These are phyloP conservation scores for Stachybotrys elegans DNA, from an alignment of 2,329 filamentous ascomycete genomes.

Conservation along the genomic window DNA sequence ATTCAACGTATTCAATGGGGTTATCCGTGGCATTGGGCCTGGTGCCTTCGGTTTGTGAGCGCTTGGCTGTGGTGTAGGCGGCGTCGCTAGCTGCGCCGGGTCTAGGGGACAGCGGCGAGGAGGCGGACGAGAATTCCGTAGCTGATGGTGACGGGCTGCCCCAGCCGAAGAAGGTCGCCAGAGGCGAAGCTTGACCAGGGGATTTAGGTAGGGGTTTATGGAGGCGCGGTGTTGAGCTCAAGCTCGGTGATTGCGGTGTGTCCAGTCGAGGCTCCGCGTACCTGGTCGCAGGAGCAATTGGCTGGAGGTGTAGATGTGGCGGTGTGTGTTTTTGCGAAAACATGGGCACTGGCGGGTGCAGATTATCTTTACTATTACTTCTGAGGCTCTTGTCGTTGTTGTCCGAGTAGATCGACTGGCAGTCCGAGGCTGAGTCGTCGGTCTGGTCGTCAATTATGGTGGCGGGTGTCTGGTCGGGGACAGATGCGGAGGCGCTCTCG, in stretches of 20 bases:
- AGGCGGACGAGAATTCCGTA: conserved; percentile 49
- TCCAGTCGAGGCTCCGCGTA: conserved; percentile 3
- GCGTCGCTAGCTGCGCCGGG: conserved; percentile 27
- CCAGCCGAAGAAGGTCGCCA: conserved; percentile 53
- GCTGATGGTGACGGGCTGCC: conserved; percentile 37
- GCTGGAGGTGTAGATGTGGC: conserved; percentile 47
- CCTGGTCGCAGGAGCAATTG: conserved; percentile 27
- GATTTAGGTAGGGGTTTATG: conserved; percentile 53
- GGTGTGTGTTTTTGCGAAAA: conserved; percentile 44
- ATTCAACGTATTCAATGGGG: conserved; percentile 45
- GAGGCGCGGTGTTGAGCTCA: conserved; percentile 31
- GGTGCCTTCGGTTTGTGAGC: conserved; percentile 25
- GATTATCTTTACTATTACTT: conserved; percentile 34
- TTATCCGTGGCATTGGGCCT: conserved; percentile 37
- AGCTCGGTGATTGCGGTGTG: conserved; percentile 21
- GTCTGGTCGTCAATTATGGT: conserved; percentile 23
- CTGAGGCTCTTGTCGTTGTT: conserved; percentile 18
- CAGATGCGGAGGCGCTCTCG: conserved; percentile 22
- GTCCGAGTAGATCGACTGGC: conserved; percentile 12
- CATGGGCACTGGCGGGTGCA: conserved; percentile 40
- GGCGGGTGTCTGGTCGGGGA: conserved; percentile 18
- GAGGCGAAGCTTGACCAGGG: conserved; percentile 40
- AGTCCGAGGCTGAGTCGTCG: conserved; percentile 12
- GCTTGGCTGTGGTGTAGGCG: conserved; percentile 16
- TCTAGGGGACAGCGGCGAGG: conserved; percentile 46